Base-by-base conservation (phyloP, 805 yeast genomes). In the Debaryomyces hansenii region DNA sequence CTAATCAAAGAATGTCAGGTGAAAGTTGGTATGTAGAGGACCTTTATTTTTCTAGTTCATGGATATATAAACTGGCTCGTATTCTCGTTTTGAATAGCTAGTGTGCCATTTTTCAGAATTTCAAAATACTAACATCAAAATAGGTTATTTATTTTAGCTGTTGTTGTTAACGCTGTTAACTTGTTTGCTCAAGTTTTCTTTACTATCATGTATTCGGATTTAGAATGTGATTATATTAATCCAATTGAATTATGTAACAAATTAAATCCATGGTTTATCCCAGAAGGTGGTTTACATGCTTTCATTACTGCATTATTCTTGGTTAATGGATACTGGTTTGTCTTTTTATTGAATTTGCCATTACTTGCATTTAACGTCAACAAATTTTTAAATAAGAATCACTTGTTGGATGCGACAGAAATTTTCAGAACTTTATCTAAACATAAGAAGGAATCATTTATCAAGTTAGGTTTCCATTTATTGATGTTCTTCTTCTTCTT, bases 191-290 rank as follows among this genome's bases (percentile, higher is more conserved):
- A 91, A 74, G 97, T 91, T 46, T 94, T 87, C 69, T 91, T 91
- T 79, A 90, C 97, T 41, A 90, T 91, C 70, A 84, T 90, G 85
- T 92, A 87, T 75, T 87, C 96, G 54, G 98, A 91, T 70, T 78
- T 91, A 67, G 98, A 89, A 70, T 84, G 91, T 62, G 99, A 94
- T 69, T 94, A 92, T 77, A 91, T 92, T 73, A 94, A 92, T 69
- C 98, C 98, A 47, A 90, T 92, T 65, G 98, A 92, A 71, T 78
- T 94, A 58, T 94, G 99, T 74, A 89, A 89, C 73, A 85, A 88
- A 62, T 81, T 94, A 64, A 94, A 94, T 77, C 84, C 86, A 58
- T 84, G 88, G 72, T 84, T 92, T 58, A 75, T 87, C 35, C 97
- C 97, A 41, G 98, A 94, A 70, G 96, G 96, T 21, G 84, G 77